Percentiles rank a stretch among this genome's conserved stretches.
Conservation (phyloP, 2,329 filamentous ascomycete species). For the Colletotrichum melonis region DNA sequence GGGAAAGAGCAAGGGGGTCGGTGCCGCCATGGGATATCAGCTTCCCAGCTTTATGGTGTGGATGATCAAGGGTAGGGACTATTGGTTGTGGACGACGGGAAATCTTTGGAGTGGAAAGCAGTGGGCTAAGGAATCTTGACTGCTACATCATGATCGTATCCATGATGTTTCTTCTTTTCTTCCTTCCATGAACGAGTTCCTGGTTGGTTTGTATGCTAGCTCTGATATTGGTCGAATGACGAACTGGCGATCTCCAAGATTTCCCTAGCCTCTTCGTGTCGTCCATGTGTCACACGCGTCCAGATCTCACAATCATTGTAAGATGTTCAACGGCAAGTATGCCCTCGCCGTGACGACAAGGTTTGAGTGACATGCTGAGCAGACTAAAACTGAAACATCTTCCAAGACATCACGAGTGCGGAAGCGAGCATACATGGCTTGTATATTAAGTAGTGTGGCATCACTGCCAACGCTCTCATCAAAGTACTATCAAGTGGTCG, state of each 20-base stretch:
- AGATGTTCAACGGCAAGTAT: too few species aligned
- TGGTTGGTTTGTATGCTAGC: background rate
- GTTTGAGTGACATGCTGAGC: too few species aligned
- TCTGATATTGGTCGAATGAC: background rate
- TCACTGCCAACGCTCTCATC: background rate
- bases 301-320: too few species aligned
- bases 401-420: background rate
- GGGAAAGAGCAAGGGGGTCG: slow-evolving; percentile 57
- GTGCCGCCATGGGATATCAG: slow-evolving; percentile 53
- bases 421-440: background rate
- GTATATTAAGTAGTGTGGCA: background rate
- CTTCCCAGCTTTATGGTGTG: slow-evolving; percentile 59
- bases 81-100: slow-evolving; percentile 62
- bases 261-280: background rate
- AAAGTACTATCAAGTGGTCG: background rate
- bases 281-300: background rate
- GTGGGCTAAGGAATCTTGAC: slow-evolving; percentile 56
- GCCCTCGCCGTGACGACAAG: too few species aligned
- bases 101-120: slow-evolving; percentile 62
- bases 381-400: too few species aligned
- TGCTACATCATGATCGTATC: background rate
- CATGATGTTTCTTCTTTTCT: background rate
- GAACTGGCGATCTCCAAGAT: background rate
- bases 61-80: slow-evolving; percentile 62
- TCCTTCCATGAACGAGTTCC: background rate